A percentile compares a stretch with the other conserved stretches of the same genome.
phyloP scores from a whole-genome alignment of 2,329 filamentous ascomycete species.

The Verticillium nubilum region DNA sequence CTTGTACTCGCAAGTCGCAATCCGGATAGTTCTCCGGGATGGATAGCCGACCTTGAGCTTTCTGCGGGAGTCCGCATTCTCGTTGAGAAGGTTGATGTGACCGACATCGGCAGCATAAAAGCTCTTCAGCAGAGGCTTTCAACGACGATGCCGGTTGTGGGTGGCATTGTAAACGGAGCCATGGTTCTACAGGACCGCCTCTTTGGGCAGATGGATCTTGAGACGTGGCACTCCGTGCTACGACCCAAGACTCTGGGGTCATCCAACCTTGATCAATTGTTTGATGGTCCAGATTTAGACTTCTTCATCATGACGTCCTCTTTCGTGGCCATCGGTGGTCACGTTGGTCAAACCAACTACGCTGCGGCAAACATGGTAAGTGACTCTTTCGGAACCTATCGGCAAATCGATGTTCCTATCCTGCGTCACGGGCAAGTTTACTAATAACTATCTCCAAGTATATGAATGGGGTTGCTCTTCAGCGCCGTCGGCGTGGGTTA shows the following conservation, averaged over 20 bases:
- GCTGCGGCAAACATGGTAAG: slow-evolving; percentile 29
- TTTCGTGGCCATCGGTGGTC: slow-evolving; percentile 25
- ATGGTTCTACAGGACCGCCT: slow-evolving; percentile 34
- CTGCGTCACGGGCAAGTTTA: too few species aligned
- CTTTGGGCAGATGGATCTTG: slow-evolving; percentile 21
- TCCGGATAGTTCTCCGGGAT: slow-evolving; percentile 19
- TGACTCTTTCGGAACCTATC: too few species aligned
- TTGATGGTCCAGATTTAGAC: slow-evolving; percentile 21
- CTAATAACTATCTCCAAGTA: too few species aligned
- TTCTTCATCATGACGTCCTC: slow-evolving; percentile 33
- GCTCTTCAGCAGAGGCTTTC: too few species aligned
- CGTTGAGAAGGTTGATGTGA: background rate
- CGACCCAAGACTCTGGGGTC: slow-evolving; percentile 28
- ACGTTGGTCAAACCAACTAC: slow-evolving; percentile 33
- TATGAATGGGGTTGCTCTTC: too few species aligned
- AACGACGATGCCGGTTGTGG: too few species aligned
- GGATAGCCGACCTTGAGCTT: background rate
- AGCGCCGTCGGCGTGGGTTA: too few species aligned
- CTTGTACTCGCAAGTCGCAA: slow-evolving; percentile 30
- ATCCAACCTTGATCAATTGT: slow-evolving; percentile 22
- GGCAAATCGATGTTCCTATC: too few species aligned
- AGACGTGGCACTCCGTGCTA: slow-evolving; percentile 17
- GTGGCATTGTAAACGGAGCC: slow-evolving; percentile 39
- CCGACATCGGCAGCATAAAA: too few species aligned
- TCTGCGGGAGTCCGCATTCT: background rate